Evolutionary conservation across 2,329 filamentous ascomycete genomes (phyloP).

Genomic region (Myriosclerotinia scirpicola): DNA sequence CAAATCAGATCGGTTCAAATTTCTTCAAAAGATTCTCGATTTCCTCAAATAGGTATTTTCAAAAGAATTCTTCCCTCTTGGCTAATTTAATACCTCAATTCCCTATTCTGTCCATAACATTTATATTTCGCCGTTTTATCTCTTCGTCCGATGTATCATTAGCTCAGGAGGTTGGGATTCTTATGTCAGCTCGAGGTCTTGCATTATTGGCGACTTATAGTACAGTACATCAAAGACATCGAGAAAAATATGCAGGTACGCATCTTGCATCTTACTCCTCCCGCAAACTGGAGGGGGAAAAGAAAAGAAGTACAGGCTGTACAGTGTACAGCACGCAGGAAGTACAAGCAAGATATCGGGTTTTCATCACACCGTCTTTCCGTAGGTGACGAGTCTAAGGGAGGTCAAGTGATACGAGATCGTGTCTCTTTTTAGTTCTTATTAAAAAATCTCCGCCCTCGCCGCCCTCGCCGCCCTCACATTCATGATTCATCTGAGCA

Average conservation of each 20-base stretch:
- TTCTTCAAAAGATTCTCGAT: neutral
- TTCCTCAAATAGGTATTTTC: neutral
- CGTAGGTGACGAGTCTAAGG: neutral
- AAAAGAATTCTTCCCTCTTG: constrained; percentile 1
- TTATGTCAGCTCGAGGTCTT: constrained; percentile 9
- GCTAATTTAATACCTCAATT: neutral
- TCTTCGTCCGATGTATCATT: constrained; percentile 6
- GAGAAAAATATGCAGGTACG: constrained; percentile 6
- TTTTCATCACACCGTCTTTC: constrained; percentile 22
- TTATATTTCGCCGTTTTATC: neutral
- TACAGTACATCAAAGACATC: neutral
- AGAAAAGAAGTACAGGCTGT: neutral
- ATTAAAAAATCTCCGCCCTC: constrained; percentile 2
- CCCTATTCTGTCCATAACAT: neutral
- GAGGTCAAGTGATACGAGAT: constrained; percentile 10
- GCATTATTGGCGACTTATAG: constrained; percentile 1
- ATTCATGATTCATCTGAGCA: neutral
- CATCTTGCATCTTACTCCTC: constrained; percentile 9
- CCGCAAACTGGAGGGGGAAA: neutral
- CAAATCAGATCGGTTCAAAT: neutral
- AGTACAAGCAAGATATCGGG: constrained; percentile 7
- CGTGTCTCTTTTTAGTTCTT: neutral
- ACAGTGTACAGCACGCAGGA: neutral
- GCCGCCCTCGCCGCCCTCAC: constrained; percentile 1
- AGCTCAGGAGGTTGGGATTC: constrained; percentile 11